Evolutionary conservation across 2,329 filamentous ascomycete genomes (phyloP).

Genomic region (Macrophomina tecta): DNA sequence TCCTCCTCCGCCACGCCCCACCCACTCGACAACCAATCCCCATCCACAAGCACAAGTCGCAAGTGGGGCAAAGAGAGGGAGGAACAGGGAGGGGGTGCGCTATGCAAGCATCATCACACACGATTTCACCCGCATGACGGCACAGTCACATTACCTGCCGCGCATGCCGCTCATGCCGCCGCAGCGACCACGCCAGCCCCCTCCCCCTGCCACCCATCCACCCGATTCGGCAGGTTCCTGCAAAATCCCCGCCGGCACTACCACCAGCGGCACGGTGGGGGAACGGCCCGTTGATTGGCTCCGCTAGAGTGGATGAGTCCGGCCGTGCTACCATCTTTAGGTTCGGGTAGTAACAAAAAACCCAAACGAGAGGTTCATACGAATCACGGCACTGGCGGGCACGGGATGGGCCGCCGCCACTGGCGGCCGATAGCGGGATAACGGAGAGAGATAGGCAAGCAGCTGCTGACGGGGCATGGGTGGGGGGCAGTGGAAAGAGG

Average conservation of each 20-base stretch:
- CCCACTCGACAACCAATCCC: background rate
- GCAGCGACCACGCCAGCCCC: background rate
- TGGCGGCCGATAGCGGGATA: too few species aligned
- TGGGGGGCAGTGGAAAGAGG: background rate
- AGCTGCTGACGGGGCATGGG: too few species aligned
- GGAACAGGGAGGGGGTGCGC: background rate
- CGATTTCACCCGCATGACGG: conserved; percentile 3
- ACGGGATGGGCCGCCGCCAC: too few species aligned
- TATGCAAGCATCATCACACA: background rate
- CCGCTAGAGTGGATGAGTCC: background rate
- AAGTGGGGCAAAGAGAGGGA: background rate
- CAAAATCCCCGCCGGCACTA: background rate
- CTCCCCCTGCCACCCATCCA: background rate
- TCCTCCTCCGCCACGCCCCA: background rate
- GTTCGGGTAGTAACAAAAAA: too few species aligned
- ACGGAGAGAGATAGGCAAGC: too few species aligned
- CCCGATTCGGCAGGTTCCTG: background rate
- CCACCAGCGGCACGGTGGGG: too few species aligned
- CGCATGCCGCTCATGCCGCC: conserved; percentile 6
- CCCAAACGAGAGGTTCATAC: too few species aligned
- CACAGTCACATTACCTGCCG: conserved; percentile 20
- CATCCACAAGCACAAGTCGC: background rate
- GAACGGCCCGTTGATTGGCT: background rate
- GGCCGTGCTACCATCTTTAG: background rate
- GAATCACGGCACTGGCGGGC: too few species aligned